Percentiles rank a stretch among this genome's conserved stretches.
Conservation (phyloP, 73 alveolate species). For the Symbiodinium pilosum region DNA sequence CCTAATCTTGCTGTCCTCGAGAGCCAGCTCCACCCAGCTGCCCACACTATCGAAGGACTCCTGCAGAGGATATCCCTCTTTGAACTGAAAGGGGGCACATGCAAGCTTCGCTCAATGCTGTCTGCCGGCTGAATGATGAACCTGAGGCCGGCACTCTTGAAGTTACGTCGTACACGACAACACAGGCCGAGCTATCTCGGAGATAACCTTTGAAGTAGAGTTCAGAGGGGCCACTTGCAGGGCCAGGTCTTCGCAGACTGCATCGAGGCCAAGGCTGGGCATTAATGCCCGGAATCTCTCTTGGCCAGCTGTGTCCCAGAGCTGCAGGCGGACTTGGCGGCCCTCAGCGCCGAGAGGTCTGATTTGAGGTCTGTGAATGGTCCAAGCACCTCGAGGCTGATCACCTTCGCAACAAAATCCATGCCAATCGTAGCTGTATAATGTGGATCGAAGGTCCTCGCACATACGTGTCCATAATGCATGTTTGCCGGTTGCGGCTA, state of each 20-base stretch:
- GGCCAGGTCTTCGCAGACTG: not conserved
- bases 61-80: not conserved
- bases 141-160: constrained; percentile 22
- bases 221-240: not conserved
- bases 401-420: constrained; percentile 69
- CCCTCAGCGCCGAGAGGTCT: not conserved
- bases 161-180: constrained; percentile 73
- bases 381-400: constrained; percentile 36
- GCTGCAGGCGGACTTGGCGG: constrained; percentile 62
- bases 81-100: not conserved
- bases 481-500: no score
- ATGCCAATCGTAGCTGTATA: constrained; percentile 76
- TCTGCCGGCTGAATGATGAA: not conserved
- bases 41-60: constrained; percentile 65
- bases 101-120: not conserved
- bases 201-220: constrained; percentile 16
- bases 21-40: constrained; percentile 74
- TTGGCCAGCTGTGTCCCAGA: constrained; percentile 91
- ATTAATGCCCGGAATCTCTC: constrained; percentile 80
- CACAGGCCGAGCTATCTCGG: constrained; percentile 83
- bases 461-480: no score
- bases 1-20: not conserved
- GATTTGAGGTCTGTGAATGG: not conserved
- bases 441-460: constrained; percentile 55
- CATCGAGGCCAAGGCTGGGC: constrained; percentile 11